Evolutionary conservation across 225 moss, liverwort and hornwort genomes (phyloP), one percentile per base, ranked within the genome.

Genomic region (Polytrichum commune): DNA sequence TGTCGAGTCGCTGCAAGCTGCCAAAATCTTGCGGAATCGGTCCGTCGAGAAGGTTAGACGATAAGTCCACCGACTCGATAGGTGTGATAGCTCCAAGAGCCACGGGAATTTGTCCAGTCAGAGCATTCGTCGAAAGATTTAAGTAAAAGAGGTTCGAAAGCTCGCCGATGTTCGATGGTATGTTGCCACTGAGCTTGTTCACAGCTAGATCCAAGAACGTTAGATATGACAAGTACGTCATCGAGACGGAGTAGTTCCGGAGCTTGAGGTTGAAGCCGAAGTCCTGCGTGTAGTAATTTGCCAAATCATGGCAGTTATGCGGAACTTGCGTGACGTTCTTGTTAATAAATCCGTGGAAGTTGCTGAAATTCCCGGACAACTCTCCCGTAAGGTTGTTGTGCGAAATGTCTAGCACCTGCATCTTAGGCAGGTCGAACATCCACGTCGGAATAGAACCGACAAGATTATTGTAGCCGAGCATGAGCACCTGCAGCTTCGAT

Each of bases 321-420:
- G 71, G 38, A 54, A 53, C 64, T 0, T 65, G 23, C 29, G 62
- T 76, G 5, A 55, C 7, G 1, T 63, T 38, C 57, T 20, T 72
- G 62, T 75, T 2, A 1, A 71, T 80, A 28, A 75, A 80, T 24
- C 79, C 79, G 63, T 69, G 67, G 6, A 63, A 30, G 0, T 67
- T 27, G 54, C 20, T 5, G 7, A 80, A 80, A 72, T 80, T 75
- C 4, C 54, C 63, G 19, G 56, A 56, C 63, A 80, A 72, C 16
- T 66, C 62, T 3, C 80, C 75, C 5, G 72, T 65, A 8, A 80
- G 63, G 6, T 57, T 63, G 46, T 80, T 80, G 7, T 75, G 25
- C 22, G 80, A 80, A 6, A 80, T 55, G 75, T 80, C 80, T 32
- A 76, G 18, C 23, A 80, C 71, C 27, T 80, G 75, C 3, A 80